phyloP scores from a whole-genome alignment of 2,329 filamentous ascomycete genomes.

The Aspergillus sp. region DNA sequence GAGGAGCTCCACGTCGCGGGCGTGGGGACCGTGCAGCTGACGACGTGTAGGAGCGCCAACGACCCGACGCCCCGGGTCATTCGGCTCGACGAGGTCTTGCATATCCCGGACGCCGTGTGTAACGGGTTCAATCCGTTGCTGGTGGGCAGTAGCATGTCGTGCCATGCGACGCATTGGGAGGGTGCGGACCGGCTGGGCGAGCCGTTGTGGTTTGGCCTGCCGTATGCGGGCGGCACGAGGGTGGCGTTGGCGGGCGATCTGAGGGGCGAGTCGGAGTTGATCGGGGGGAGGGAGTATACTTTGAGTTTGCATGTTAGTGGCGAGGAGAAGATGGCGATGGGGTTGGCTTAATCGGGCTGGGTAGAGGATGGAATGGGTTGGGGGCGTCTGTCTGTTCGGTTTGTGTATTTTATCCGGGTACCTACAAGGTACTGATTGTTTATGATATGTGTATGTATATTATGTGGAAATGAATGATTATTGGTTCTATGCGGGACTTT shows the following conservation, averaged over 20 bases:
- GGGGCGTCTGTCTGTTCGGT: neutral
- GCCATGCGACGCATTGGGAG: constrained; percentile 20
- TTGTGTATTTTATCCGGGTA: neutral
- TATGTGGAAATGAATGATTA: neutral
- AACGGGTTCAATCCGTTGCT: constrained; percentile 31
- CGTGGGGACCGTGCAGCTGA: constrained; percentile 33
- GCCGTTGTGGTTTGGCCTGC: constrained; percentile 19
- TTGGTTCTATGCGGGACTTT: no score
- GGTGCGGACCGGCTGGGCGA: constrained; percentile 15
- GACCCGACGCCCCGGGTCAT: constrained; percentile 24
- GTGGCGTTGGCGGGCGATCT: constrained; percentile 15
- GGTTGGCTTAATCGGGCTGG: neutral
- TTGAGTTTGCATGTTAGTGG: constrained; percentile 24
- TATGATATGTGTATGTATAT: neutral
- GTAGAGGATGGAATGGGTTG: neutral
- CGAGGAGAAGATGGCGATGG: constrained; percentile 13
- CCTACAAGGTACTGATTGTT: neutral
- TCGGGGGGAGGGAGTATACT: constrained; percentile 22
- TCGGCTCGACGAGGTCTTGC: constrained; percentile 32
- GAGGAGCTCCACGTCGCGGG: constrained; percentile 29
- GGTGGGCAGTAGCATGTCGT: constrained; percentile 25
- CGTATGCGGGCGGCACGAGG: constrained; percentile 20
- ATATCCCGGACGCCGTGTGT: constrained; percentile 35
- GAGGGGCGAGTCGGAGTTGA: constrained; percentile 21
- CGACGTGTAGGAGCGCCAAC: constrained; percentile 21